A percentile compares a stretch with the other conserved stretches of the same genome.
Evolutionary conservation across 306 rosid genomes (phyloP).

Genomic region (Quercus aquifolioides): DNA sequence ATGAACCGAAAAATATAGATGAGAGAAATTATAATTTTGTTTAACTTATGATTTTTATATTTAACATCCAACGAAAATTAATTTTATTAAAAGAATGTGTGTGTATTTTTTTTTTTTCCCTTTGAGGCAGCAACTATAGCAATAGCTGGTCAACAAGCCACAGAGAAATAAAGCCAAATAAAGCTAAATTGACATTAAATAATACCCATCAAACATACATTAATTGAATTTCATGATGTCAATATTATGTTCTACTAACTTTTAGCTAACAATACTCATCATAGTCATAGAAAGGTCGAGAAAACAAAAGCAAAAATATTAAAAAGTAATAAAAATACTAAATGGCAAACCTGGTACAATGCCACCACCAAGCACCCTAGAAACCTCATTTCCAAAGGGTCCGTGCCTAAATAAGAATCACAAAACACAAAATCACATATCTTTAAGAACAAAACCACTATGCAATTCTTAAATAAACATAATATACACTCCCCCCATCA

Average conservation of each 20-base stretch:
- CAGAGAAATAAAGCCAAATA: neutral
- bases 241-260: neutral
- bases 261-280: neutral
- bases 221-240: neutral
- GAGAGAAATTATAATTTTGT: neutral
- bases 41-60: neutral
- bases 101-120: neutral
- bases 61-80: neutral
- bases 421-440: slow-evolving; percentile 5
- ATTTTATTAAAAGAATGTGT: neutral
- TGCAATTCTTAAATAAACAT: too few relatives aligned
- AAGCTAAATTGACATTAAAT: neutral
- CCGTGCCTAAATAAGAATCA: slow-evolving; percentile 57
- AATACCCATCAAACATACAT: neutral
- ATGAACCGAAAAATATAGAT: neutral
- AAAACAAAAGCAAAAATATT: neutral
- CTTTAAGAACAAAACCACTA: neutral
- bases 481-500: neutral
- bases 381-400: slow-evolving; percentile 66
- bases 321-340: slow-evolving; percentile 8
- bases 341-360: slow-evolving; percentile 78
- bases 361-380: slow-evolving; percentile 91
- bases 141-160: neutral
- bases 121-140: neutral
- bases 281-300: neutral